Conservation (phyloP, 1,139 yeast species). For the Scheffersomyces insectosa region DNA sequence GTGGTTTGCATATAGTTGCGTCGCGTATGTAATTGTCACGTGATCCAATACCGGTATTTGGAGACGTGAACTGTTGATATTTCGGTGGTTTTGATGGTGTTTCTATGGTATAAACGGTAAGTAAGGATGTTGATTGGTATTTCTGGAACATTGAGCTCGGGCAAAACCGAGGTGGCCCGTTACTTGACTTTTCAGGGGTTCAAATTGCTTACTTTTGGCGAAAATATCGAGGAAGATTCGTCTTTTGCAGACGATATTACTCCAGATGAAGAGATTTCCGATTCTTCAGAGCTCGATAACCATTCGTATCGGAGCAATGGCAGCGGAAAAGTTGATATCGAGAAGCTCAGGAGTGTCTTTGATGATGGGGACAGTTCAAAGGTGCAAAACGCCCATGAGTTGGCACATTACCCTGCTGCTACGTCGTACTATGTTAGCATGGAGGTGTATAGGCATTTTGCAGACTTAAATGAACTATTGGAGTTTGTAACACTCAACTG, state of each 20-base stretch:
- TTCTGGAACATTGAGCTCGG: slow-evolving; percentile 71
- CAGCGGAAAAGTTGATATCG: too few species aligned
- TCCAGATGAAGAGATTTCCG: slow-evolving; percentile 4
- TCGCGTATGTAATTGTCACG: too few species aligned
- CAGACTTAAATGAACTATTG: slow-evolving; percentile 46
- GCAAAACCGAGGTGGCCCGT: slow-evolving; percentile 64
- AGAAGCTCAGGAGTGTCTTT: too few species aligned
- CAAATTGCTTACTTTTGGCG: slow-evolving; percentile 25
- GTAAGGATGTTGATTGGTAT: slow-evolving; percentile 68
- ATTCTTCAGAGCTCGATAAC: neutral
- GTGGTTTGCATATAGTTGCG: too few species aligned
- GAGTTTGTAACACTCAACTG: slow-evolving; percentile 71
- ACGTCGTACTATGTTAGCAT: neutral
- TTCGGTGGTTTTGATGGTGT: too few species aligned
- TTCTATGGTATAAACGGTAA: too few species aligned
- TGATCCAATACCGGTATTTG: too few species aligned
- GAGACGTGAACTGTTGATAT: too few species aligned
- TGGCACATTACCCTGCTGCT: neutral
- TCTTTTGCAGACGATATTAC: slow-evolving; percentile 1
- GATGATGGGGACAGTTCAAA: neutral
- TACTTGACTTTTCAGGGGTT: slow-evolving; percentile 63
- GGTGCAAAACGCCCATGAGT: neutral
- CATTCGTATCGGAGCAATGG: neutral
- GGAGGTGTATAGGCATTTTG: slow-evolving; percentile 21
- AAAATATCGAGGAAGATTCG: neutral